phyloP scores from a whole-genome alignment of 345 rosid genomes.

The Lenwebbia sp. region DNA sequence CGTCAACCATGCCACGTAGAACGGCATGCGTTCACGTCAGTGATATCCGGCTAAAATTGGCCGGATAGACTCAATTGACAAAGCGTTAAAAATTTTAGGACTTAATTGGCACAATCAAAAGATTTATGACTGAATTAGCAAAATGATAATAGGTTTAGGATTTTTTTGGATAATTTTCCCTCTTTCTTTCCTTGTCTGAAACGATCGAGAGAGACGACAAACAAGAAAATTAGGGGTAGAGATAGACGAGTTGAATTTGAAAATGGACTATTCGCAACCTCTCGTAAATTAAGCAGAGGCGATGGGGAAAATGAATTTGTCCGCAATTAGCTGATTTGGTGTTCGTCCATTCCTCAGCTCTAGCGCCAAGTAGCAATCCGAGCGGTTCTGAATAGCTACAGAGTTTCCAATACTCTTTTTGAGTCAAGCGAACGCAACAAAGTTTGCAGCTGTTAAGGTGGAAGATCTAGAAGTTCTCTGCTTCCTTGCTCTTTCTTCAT shows the following conservation, averaged over 20 bases:
- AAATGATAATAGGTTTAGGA: no score
- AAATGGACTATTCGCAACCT: neutral
- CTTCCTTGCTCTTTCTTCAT: neutral
- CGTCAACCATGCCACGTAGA: no score
- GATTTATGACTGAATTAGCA: no score
- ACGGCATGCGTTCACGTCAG: no score
- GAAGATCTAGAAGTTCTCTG: neutral
- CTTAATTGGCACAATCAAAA: no score
- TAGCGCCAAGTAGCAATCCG: neutral
- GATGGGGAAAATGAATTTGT: neutral
- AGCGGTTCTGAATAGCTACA: neutral
- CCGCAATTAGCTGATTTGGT: neutral
- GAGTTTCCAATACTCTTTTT: neutral
- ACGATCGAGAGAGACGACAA: no score
- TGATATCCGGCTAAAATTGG: no score
- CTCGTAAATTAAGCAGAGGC: neutral
- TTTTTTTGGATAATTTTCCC: no score
- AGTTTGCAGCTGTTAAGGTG: neutral
- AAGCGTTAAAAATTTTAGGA: no score
- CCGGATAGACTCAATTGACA: no score
- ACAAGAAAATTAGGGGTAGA: no score
- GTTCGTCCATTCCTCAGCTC: neutral
- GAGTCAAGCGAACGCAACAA: neutral
- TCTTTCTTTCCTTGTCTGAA: no score
- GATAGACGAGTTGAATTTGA: neutral